A percentile compares a stretch with the other conserved stretches of the same genome.
phyloP scores from a whole-genome alignment of 2,329 filamentous ascomycete species.

The Sporothrix brunneoviolacea region DNA sequence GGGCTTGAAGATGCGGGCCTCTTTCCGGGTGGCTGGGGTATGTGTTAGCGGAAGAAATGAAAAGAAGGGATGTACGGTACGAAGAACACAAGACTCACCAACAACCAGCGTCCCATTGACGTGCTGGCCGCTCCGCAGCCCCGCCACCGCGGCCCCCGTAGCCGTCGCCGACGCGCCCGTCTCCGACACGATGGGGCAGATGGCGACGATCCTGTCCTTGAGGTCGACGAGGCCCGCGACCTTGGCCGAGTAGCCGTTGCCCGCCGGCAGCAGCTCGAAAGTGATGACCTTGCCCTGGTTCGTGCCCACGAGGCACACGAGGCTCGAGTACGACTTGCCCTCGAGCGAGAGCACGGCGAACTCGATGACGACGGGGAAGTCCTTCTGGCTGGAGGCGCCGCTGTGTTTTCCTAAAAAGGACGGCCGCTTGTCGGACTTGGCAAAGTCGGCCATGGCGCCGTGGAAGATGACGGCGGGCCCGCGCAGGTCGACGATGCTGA shows the following conservation, averaged over 20 bases:
- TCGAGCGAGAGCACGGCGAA: slow-evolving; percentile 93
- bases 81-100: too few relatives aligned
- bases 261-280: slow-evolving; percentile 79
- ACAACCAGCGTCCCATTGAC: slow-evolving; percentile 76
- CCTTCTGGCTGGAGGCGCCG: slow-evolving; percentile 36
- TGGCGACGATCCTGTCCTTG: slow-evolving; percentile 64
- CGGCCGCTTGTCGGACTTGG: slow-evolving; percentile 67
- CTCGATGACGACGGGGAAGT: slow-evolving; percentile 77
- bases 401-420: slow-evolving; percentile 59
- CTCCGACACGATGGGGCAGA: slow-evolving; percentile 73
- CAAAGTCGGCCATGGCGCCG: slow-evolving; percentile 63
- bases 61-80: too few relatives aligned
- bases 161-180: slow-evolving; percentile 70
- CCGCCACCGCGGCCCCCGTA: slow-evolving; percentile 67
- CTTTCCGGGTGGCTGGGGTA: slow-evolving; percentile 60
- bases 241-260: slow-evolving; percentile 64
- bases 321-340: slow-evolving; percentile 91
- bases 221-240: slow-evolving; percentile 62
- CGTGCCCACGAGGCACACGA: slow-evolving; percentile 86
- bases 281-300: slow-evolving; percentile 77
- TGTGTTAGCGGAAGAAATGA: too few relatives aligned
- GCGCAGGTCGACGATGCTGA: slow-evolving; percentile 80
- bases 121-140: slow-evolving; percentile 65
- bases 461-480: slow-evolving; percentile 80
- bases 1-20: slow-evolving; percentile 83